Base-by-base conservation (phyloP, 306 rosid species). In the Cucumis hystrix region DNA sequence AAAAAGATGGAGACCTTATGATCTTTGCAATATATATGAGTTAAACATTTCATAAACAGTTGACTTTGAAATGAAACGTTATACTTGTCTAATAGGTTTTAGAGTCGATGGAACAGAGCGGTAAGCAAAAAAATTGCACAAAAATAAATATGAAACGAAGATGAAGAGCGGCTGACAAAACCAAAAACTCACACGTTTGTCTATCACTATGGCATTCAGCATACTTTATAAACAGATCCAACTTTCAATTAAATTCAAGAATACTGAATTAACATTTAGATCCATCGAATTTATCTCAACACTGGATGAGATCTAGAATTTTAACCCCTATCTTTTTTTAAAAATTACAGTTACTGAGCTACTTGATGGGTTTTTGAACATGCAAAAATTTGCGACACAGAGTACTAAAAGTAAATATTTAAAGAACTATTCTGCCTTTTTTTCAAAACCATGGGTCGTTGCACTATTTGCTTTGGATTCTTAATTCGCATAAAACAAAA, bases 341-440 rank as follows among this genome's bases (percentile, higher is more conserved):
- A 47, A 47, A 13, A 9, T 12, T 3, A 33, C 16, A 13, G 14
- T 47, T 2, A 13, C 16, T 13, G 54, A 47, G 5, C 54, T 47
- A 68, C 49, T 20, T 39, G 72, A 39, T 20, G 15, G 15, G 20
- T 69, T 21, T 12, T 49, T 23, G 23, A 71, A 51, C 60, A 49
- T 71, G 76, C 76, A 70, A 68, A 70, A 68, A 68, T 68, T 68
- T n/a, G 74, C 56, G 51, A 37, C 72, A 35, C 1, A 39, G n/a
- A 41, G 55, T 11, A 67, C 72, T 16, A 33, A 33, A 14, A 17
- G 4, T 65, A 17, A 65, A 3, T 33, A 33, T 65, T 65, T 16
- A 65, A 35, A 65, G 0, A 17, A 37, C 18, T 65, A 9, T 11
- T 35, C n/a, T 62, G 0, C 3, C 16, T 28, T 14, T 8, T 15